These are phyloP conservation scores for Wickerhamomyces silvicola DNA, from an alignment of 805 yeast species.

Conservation along the genomic window DNA sequence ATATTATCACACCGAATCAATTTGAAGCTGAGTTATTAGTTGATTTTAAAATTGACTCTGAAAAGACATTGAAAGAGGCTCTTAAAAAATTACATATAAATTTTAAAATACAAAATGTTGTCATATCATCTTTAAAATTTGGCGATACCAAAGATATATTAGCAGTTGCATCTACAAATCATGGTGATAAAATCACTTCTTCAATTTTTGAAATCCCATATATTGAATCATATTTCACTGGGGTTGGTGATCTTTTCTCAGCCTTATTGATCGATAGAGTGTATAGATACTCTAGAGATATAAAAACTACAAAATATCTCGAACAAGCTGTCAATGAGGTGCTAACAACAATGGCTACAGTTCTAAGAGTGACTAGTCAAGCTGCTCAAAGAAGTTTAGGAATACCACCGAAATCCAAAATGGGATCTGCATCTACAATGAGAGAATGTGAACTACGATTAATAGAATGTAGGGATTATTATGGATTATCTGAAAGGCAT, in stretches of 20 bases:
- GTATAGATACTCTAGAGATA: conserved; percentile 20
- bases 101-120: conserved; percentile 52
- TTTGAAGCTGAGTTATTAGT: conserved; percentile 76
- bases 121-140: conserved; percentile 51
- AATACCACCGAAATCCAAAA: conserved; percentile 37
- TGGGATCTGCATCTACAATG: conserved; percentile 56
- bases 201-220: conserved; percentile 44
- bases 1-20: conserved; percentile 84
- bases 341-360: conserved; percentile 46
- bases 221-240: conserved; percentile 81
- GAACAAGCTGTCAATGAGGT: conserved; percentile 45
- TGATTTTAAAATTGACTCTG: conserved; percentile 38
- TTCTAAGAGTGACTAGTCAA: conserved; percentile 41
- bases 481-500: conserved; percentile 8
- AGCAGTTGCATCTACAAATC: conserved; percentile 14
- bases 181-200: conserved; percentile 5
- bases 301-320: conserved; percentile 9
- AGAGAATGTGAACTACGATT: conserved; percentile 67
- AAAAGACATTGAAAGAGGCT: conserved; percentile 38
- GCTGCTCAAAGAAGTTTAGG: conserved; percentile 32
- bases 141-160: conserved; percentile 11
- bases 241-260: conserved; percentile 90
- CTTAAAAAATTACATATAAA: conserved; percentile 39
- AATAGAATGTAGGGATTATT: conserved; percentile 47
- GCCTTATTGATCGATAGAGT: conserved; percentile 68